Conservation (phyloP, 2,329 filamentous ascomycete genomes). For the Fusarium hainanense region DNA sequence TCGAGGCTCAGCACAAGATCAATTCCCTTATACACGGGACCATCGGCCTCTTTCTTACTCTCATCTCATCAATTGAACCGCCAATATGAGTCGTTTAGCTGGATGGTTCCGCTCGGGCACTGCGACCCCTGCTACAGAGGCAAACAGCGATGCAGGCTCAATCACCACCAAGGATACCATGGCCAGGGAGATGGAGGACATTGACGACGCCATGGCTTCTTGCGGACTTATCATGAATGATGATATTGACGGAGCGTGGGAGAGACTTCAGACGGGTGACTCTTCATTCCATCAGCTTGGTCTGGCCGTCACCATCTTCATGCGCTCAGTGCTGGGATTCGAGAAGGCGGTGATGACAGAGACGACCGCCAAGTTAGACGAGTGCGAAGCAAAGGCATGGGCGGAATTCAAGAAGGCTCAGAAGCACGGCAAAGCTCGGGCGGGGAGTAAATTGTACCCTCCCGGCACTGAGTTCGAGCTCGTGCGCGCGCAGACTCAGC, state of each 20-base stretch:
- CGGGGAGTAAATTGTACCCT: conserved; percentile 71
- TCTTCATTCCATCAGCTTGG: conserved; percentile 93
- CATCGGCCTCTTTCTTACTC: background rate
- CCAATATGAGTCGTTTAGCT: conserved; percentile 60
- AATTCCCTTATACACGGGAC: background rate
- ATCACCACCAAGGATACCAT: conserved; percentile 42
- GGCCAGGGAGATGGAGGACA: conserved; percentile 62
- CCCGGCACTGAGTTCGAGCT: conserved; percentile 88
- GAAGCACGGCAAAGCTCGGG: conserved; percentile 61
- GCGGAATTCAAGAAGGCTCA: conserved; percentile 81
- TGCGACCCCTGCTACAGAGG: conserved; percentile 45
- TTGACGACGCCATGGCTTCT: conserved; percentile 71
- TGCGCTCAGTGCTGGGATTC: conserved; percentile 87
- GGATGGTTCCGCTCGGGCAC: conserved; percentile 62
- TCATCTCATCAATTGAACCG: background rate
- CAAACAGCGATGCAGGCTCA: conserved; percentile 47
- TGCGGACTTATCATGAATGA: conserved; percentile 85
- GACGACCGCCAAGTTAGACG: conserved; percentile 76
- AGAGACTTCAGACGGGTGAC: conserved; percentile 73
- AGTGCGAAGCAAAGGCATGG: conserved; percentile 81
- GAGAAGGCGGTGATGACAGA: conserved; percentile 92
- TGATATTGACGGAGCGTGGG: conserved; percentile 86
- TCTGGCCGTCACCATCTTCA: conserved; percentile 82
- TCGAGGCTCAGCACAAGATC: conserved; percentile 24
- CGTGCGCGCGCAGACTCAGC: conserved; percentile 83